These are phyloP conservation scores for Panicum hallii DNA, from an alignment of 202 grass and related monocot genomes.

Conservation along the genomic window DNA sequence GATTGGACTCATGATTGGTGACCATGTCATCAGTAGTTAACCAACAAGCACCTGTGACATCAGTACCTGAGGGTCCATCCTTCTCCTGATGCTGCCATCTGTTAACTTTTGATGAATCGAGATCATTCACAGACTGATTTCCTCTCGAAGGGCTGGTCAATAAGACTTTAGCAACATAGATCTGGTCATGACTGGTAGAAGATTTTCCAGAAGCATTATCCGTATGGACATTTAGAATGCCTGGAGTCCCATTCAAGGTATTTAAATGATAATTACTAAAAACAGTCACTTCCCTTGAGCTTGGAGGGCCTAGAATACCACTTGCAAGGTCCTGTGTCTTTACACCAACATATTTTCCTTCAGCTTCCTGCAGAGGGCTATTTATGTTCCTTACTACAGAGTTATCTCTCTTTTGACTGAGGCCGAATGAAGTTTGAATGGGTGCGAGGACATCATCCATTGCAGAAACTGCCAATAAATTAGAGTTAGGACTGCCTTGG, in stretches of 20 bases:
- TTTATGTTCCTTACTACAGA: slow-evolving; percentile 24
- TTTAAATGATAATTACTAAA: slow-evolving; percentile 40
- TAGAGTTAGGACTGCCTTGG: slow-evolving; percentile 14
- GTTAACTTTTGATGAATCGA: slow-evolving; percentile 19
- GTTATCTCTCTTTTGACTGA: slow-evolving; percentile 9
- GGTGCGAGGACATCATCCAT: slow-evolving; percentile 11
- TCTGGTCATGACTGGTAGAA: background rate
- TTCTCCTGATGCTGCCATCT: slow-evolving; percentile 7
- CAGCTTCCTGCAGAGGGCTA: slow-evolving; percentile 10
- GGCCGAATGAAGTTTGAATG: slow-evolving; percentile 4
- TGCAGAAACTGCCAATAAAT: slow-evolving; percentile 22
- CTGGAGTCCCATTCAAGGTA: slow-evolving; percentile 20
- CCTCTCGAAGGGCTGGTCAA: slow-evolving; percentile 23
- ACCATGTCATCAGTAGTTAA: slow-evolving; percentile 12
- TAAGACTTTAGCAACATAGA: background rate
- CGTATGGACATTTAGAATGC: background rate
- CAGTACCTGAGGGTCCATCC: slow-evolving; percentile 7
- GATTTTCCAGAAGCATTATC: slow-evolving; percentile 20
- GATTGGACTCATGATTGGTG: background rate
- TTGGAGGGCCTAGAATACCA: slow-evolving; percentile 1
- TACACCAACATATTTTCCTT: slow-evolving; percentile 34
- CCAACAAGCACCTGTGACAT: background rate
- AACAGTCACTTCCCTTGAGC: slow-evolving; percentile 33
- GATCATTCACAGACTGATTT: background rate
- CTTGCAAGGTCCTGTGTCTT: slow-evolving; percentile 11